phyloP scores from a whole-genome alignment of 192 early-diverging fungal genomes.

The Jimgerdemannia lactiflua region DNA sequence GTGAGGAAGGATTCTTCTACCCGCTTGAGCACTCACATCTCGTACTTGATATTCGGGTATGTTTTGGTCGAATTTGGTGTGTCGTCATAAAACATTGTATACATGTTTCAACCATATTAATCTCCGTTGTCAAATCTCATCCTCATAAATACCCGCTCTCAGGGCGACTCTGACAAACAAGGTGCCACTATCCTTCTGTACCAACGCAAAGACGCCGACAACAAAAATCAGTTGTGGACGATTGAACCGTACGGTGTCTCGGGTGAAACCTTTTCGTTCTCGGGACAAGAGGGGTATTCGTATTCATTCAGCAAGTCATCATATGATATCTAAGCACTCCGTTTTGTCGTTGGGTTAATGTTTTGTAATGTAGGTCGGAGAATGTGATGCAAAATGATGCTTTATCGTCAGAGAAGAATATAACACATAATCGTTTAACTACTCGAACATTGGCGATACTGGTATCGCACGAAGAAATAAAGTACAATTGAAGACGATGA shows the following conservation, averaged over 20 bases:
- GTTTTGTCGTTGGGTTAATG: no score
- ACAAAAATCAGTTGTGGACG: slow-evolving; percentile 31
- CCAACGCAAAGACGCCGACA: slow-evolving; percentile 31
- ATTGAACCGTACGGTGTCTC: slow-evolving; percentile 21
- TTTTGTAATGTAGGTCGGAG: no score
- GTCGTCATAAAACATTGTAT: not conserved
- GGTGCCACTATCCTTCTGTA: slow-evolving; percentile 29
- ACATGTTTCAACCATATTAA: not conserved
- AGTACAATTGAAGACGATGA: no score
- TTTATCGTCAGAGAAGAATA: no score
- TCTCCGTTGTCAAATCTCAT: not conserved
- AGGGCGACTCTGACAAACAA: slow-evolving; percentile 28
- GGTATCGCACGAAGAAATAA: no score
- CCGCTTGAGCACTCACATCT: slow-evolving; percentile 22
- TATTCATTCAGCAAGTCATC: not conserved
- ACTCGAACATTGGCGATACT: no score
- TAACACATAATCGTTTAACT: no score
- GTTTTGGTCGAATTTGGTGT: not conserved
- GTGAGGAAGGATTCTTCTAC: slow-evolving; percentile 23
- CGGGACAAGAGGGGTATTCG: not conserved
- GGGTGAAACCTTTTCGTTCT: not conserved
- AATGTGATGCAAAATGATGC: no score
- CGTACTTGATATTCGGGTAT: slow-evolving; percentile 35
- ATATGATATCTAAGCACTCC: not conserved
- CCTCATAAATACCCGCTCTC: not conserved